Evolutionary conservation across 148 eudicot species (phyloP).

Genomic region (Persicaria tinctoria): DNA sequence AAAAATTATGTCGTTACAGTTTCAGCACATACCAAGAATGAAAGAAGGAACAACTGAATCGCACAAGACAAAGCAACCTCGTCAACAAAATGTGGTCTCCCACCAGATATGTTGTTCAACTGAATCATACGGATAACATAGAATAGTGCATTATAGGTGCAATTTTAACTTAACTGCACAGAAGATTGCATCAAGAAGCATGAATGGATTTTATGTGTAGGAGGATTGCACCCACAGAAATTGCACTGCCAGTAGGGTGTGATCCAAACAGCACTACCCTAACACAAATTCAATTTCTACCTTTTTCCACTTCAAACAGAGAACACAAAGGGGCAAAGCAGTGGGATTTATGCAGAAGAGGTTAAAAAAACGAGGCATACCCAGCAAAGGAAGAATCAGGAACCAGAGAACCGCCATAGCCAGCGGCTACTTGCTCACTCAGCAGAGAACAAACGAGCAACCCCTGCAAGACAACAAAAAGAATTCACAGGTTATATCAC

Average conservation of each 20-base stretch:
- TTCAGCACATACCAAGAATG: background rate
- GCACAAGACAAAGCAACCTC: background rate
- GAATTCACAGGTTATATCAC: background rate
- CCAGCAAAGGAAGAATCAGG: background rate
- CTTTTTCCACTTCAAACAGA: background rate
- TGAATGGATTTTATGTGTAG: background rate
- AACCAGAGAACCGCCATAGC: background rate
- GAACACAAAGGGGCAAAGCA: background rate
- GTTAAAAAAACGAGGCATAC: background rate
- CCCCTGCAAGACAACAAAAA: background rate
- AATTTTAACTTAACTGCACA: background rate
- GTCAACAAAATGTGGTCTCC: background rate
- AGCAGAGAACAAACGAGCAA: constrained; percentile 6
- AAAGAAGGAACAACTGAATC: background rate
- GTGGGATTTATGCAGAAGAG: background rate
- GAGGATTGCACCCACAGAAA: too few species aligned
- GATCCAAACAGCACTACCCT: too few species aligned
- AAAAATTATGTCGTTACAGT: background rate
- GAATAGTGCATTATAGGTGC: background rate
- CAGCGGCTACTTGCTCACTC: constrained; percentile 6
- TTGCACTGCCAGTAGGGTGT: too few species aligned
- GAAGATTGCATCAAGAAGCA: background rate
- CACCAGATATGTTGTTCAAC: too few species aligned
- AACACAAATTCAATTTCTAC: background rate
- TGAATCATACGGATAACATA: background rate